Conservation (phyloP, 108 stramenopile genomes). For the Cylindrotheca closterium region DNA sequence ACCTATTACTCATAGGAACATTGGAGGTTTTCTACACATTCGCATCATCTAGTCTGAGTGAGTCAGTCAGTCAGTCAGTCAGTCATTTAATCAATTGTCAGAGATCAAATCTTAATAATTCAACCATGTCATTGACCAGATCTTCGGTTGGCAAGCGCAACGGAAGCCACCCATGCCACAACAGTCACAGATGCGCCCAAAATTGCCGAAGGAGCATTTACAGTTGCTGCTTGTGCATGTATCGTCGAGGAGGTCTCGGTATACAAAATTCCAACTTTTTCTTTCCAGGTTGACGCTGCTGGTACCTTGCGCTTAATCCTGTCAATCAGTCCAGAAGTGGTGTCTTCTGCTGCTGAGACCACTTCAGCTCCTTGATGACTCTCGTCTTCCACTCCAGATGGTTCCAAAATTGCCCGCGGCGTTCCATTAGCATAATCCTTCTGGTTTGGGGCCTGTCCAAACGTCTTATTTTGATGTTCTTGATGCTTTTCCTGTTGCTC, state of each 20-base stretch:
- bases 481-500: neutral
- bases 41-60: no score
- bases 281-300: neutral
- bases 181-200: slow-evolving; percentile 21
- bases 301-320: neutral
- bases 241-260: neutral
- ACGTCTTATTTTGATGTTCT: neutral
- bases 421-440: neutral
- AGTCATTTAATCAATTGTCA: no score
- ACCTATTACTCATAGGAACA: no score
- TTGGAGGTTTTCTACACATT: no score
- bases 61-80: no score
- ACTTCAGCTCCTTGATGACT: neutral
- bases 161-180: neutral
- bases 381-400: neutral
- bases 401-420: neutral
- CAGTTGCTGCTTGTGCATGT: neutral
- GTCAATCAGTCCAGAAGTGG: neutral
- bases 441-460: neutral
- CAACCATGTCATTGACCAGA: neutral
- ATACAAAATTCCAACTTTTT: neutral
- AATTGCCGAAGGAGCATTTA: slow-evolving; percentile 15
- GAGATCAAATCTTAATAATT: no score
- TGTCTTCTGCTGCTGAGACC: slow-evolving; percentile 1
- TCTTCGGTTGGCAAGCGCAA: neutral